Base-by-base conservation (phyloP, 768 basidiomycete species). In the Pholiota molesta region DNA sequence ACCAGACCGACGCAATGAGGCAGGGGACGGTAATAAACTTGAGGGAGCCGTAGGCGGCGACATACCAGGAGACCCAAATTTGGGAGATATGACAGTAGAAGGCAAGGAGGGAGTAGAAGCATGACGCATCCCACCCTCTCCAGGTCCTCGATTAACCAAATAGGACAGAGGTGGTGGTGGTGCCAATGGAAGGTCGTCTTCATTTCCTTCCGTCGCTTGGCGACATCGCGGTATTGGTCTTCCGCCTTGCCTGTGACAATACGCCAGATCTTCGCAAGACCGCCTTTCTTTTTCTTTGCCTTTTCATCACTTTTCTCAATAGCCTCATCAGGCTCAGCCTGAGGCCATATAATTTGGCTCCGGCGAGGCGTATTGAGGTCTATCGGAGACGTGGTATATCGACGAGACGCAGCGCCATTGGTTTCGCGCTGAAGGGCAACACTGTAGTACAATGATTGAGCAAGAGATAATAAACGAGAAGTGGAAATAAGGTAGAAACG, bases 101-200 rank as follows among this genome's bases (percentile, higher is more conserved):
- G 84, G 84, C 51, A 92, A 76, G 21, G 91, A 91, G 13, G 88
- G 85, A 5, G 88, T 87, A 16, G 92, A 91, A 26, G 83, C 79
- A 68, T 88, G 89, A 5, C 90, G 85, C 56, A 66, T 59, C 54
- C 78, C 79, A 51, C 77, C 74, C 33, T 85, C 70, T 23, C 57
- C 81, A 33, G 86, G 83, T n/a, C 83, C 81, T 44, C 83, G 83
- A 60, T 83, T 80, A 63, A 94, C 94, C 52, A 98, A 83, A 75
- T 95, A 96, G 0, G 94, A 94, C 56, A 99, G 71, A 5, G 94
- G 90, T 5, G 97, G 97, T 2, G 97, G 97, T 0, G 96, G 97
- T 2, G 91, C 88, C 42, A 97, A 79, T 3, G 93, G 95, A 9
- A 81, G 73, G 66, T 91, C 86, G 68, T 94, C 92, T 3, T 92